Base-by-base conservation (phyloP, 306 rosid genomes). In the Cicer judaicum region DNA sequence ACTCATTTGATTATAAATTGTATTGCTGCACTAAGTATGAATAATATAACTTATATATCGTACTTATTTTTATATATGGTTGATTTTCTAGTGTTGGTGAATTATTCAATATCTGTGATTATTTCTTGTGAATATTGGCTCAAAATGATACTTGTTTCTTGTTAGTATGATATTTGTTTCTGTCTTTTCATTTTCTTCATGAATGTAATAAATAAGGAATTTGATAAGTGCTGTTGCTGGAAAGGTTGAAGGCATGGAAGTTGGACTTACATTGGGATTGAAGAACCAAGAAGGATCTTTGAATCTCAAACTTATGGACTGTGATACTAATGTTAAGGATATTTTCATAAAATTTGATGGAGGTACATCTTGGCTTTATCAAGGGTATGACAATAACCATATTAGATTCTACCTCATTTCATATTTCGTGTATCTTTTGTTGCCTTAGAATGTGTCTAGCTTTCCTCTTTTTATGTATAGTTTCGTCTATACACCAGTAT, bases 331-430 rank as follows among this genome's bases (percentile, higher is more conserved):
- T 59, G 91, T 94, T 63, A 70, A 87, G 68, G 89, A 87, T 21
- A 91, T 94, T 70, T 87, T 89, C 77, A 88, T 91, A 77, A 86
- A 83, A 72, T 78, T 94, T 82, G 97, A 91, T 76, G 97, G 95
- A 64, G 98, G 98, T 83, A 90, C 97, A 59, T 94, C 98, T 61
- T 91, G 97, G 97, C 90, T 91, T 79, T 93, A 93, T 85, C 98
- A 91, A 89, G 97, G 98, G 98, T 93, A 91, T 42, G 77, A 50
- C 16, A 60, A 50, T 15, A 42, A 67, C 36, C 60, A 62, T 80
- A 11, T n/a, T 47, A 36, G 52, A 64, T 66, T 54, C 70, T 46
- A 62, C 52, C 53, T 78, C 55, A 36, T 42, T 59, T 78, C 74
- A 64, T 64, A 43, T 52, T 34, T 75, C 29, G 48, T 48, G 18